These are phyloP conservation scores for Prinsepia uniflora DNA, from an alignment of 306 rosid genomes.

Conservation along the genomic window DNA sequence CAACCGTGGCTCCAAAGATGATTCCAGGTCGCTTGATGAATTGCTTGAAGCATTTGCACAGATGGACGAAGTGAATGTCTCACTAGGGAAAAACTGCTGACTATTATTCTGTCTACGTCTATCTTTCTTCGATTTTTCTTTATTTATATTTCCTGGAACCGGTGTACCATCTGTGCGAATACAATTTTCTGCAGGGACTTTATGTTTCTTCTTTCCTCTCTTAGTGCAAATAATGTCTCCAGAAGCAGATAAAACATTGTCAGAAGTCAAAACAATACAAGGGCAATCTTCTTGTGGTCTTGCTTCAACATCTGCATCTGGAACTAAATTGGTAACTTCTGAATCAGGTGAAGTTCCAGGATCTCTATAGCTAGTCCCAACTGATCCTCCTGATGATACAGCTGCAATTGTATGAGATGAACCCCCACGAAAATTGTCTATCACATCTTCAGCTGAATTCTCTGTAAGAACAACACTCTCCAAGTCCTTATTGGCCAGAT, in stretches of 20 bases:
- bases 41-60: conserved; percentile 45
- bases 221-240: conserved; percentile 32
- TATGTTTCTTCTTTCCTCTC: conserved; percentile 57
- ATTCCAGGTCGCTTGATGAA: conserved; percentile 37
- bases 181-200: conserved; percentile 31
- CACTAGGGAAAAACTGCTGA: conserved; percentile 31
- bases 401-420: conserved; percentile 33
- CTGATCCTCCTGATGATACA: conserved; percentile 48
- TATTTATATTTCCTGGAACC: conserved; percentile 30
- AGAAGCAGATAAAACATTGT: conserved; percentile 45
- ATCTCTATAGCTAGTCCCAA: conserved; percentile 49
- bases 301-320: conserved; percentile 55
- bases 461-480: conserved; percentile 35
- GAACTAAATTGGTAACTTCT: conserved; percentile 76
- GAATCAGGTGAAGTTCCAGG: conserved; percentile 99
- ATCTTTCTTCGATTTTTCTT: conserved; percentile 50
- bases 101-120: conserved; percentile 38
- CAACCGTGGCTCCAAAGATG: conserved; percentile 32
- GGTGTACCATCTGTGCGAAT: conserved; percentile 37
- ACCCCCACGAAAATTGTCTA: conserved; percentile 33
- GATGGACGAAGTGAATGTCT: conserved; percentile 31
- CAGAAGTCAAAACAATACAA: conserved; percentile 39
- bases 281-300: conserved; percentile 47
- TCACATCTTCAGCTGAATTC: conserved; percentile 41
- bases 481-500: conserved; percentile 42